phyloP scores from a whole-genome alignment of 805 yeast species.

The Yarrowia sp. region DNA sequence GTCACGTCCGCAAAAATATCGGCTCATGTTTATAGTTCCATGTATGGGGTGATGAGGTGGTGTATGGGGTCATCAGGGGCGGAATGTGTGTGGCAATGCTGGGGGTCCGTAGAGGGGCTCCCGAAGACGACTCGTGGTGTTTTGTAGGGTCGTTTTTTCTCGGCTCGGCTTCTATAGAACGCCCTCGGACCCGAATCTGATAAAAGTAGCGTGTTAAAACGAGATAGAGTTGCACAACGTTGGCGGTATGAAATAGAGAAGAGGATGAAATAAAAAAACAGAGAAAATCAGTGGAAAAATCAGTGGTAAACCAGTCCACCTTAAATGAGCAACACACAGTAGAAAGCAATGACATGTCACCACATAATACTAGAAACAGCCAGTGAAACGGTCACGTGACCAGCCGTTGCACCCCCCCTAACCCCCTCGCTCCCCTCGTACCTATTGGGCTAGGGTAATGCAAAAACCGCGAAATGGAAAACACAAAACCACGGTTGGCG shows the following conservation, averaged over 20 bases:
- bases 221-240: constrained; percentile 25
- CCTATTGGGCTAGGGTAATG: constrained; percentile 11
- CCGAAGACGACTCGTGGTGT: no score
- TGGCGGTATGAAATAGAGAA: background rate
- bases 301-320: no score
- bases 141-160: no score
- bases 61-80: background rate
- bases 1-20: constrained; percentile 35
- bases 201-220: constrained; percentile 14
- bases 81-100: no score
- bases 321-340: no score
- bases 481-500: background rate
- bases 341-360: no score
- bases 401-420: background rate
- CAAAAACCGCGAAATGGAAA: background rate
- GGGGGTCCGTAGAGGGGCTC: no score
- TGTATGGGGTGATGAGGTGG: constrained; percentile 38
- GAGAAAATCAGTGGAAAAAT: background rate
- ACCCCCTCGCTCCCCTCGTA: constrained; percentile 12
- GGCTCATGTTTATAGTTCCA: constrained; percentile 29
- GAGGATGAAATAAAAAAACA: background rate
- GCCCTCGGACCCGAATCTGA: constrained; percentile 19
- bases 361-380: no score
- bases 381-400: background rate
- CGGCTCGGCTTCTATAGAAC: background rate